Evolutionary conservation across 306 rosid genomes (phyloP).

Genomic region (Alnus rubra): DNA sequence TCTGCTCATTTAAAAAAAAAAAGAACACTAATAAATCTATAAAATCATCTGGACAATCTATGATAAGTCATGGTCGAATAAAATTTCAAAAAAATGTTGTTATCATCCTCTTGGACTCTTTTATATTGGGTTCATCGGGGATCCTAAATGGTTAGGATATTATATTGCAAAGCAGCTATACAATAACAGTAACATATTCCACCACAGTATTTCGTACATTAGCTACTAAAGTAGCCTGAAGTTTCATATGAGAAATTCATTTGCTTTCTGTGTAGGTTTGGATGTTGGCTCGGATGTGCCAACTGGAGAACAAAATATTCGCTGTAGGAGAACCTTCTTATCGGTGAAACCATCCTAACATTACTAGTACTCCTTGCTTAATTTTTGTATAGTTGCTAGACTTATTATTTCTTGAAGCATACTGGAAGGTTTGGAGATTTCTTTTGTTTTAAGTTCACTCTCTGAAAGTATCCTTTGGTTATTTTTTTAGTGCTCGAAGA

Average conservation of each 20-base stretch:
- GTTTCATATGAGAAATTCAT: conserved; percentile 18
- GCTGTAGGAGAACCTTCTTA: conserved; percentile 95
- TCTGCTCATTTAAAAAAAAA: too few species aligned
- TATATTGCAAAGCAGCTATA: background rate
- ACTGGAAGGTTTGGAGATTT: background rate
- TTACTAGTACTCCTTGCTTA: conserved; percentile 13
- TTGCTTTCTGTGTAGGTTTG: conserved; percentile 59
- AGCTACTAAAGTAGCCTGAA: background rate
- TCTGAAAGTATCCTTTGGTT: conserved; percentile 8
- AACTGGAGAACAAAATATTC: conserved; percentile 89
- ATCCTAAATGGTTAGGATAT: background rate
- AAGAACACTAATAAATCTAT: too few species aligned
- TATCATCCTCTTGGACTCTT: background rate
- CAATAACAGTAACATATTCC: background rate
- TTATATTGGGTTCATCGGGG: background rate
- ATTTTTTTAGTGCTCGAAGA: conserved; percentile 59
- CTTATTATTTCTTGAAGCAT: background rate
- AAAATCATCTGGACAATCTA: too few species aligned
- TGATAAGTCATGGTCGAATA: background rate
- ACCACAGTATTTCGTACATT: background rate
- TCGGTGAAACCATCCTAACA: conserved; percentile 52
- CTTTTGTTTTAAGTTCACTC: conserved; percentile 7
- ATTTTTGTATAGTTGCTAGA: conserved; percentile 14
- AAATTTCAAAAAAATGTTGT: background rate
- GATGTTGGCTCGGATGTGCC: conserved; percentile 99